Conservation (phyloP, 192 early-diverging fungal species). For the Coemansia sp. region DNA sequence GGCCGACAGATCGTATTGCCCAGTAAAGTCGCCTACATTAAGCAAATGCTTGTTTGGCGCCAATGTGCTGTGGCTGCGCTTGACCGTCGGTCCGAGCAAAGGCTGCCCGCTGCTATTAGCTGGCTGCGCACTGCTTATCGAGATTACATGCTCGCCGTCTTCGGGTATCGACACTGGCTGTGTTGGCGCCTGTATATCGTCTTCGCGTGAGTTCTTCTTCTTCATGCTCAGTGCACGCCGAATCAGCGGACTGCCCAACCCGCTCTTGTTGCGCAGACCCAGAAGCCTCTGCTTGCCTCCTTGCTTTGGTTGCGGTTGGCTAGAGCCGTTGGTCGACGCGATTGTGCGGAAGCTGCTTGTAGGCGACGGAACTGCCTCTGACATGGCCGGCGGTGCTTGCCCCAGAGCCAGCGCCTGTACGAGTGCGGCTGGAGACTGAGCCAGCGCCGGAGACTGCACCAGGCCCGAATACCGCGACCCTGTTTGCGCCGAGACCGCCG, state of each 20-base stretch:
- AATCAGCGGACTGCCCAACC: slow-evolving; percentile 34
- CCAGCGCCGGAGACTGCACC: neutral
- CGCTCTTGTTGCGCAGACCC: slow-evolving; percentile 28
- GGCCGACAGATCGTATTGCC: slow-evolving; percentile 14
- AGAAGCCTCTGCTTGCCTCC: slow-evolving; percentile 10
- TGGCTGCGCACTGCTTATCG: slow-evolving; percentile 2
- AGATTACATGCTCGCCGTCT: slow-evolving; percentile 6
- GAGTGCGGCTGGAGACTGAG: neutral
- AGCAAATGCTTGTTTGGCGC: slow-evolving; percentile 6
- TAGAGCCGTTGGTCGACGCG: neutral
- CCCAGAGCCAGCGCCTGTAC: neutral
- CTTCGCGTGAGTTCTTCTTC: slow-evolving; percentile 22
- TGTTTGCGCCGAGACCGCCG: neutral
- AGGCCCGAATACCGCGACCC: neutral
- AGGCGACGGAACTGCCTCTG: neutral
- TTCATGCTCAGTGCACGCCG: slow-evolving; percentile 42
- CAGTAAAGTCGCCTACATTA: neutral
- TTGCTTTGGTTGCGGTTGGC: slow-evolving; percentile 1
- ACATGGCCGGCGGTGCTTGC: neutral
- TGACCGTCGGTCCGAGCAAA: neutral
- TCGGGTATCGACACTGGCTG: slow-evolving; percentile 16
- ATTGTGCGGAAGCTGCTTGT: slow-evolving; percentile 7
- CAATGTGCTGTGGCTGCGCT: neutral
- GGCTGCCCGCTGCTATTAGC: neutral
- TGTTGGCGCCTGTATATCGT: neutral